Evolutionary conservation across 2,329 filamentous ascomycete species (phyloP), one percentile per base, ranked within the genome.

Genomic region (Neonectria coccinea): DNA sequence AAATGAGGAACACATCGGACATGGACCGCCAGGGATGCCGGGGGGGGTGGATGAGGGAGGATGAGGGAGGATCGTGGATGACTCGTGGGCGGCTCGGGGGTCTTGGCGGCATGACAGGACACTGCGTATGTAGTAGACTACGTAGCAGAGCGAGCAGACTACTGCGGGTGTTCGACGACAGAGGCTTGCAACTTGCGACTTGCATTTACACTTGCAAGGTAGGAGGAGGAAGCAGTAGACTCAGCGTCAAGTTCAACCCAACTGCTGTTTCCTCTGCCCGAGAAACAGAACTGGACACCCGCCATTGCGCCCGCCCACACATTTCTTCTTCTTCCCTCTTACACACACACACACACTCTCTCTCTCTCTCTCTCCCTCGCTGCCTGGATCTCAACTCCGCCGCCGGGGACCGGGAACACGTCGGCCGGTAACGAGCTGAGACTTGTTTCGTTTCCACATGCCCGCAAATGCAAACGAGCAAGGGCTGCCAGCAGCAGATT

Each of bases 1-100:
- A 50, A n/a, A 22, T 8, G 31, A 48, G 50, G 20, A 18, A 29
- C 29, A 50, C 47, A 53, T 52, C 57, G 41, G 50, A 52, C 57
- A 47, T 31, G 50, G 41, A 54, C 39, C 53, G 41, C 47, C 41
- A 25, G 39, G 14, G 36, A 52, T 29, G n/a, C 33, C 27, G 57
- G 44, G 48, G 44, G 25, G 57, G 44, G 48, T 31, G 25, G 25
- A 25, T 25, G 25, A n/a, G n/a, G n/a, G n/a, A n/a, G n/a, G 47
- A 33, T 42, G 55, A 45, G 31, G 16, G 55, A 22, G 16, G 55
- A 22, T 47, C 44, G 18, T 25, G 48, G 18, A n/a, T 11, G 29
- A 52, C 48, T 36, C 18, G 48, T 16, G 11, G 47, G 48, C 31
- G 48, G 22, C 48, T 31, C n/a, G 48, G 20, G 48, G 14, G n/a